Evolutionary conservation across 176 grass and related monocot species (phyloP).

Genomic region (Typha latifolia): DNA sequence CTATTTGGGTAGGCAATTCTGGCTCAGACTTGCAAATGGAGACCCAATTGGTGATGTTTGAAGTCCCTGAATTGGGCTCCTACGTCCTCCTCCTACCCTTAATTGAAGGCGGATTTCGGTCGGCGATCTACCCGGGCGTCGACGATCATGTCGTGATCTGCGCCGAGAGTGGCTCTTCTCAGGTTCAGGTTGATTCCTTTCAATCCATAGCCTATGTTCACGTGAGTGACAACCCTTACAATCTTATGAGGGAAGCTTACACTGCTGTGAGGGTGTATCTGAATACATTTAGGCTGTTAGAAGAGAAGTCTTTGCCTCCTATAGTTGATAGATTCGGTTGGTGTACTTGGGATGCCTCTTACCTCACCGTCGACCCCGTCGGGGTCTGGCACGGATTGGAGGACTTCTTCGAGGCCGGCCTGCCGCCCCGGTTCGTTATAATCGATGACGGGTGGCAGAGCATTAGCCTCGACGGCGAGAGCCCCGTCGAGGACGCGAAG

Average conservation of each 20-base stretch:
- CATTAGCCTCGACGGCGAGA: constrained; percentile 2
- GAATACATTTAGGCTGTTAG: constrained; percentile 14
- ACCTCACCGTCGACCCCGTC: constrained; percentile 16
- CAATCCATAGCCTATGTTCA: constrained; percentile 12
- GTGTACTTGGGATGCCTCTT: constrained; percentile 27
- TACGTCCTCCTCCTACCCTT: not conserved
- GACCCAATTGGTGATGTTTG: constrained; percentile 20
- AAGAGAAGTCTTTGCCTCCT: constrained; percentile 14
- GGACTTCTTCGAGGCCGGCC: constrained; percentile 10
- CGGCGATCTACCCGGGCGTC: not conserved
- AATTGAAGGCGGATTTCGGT: not conserved
- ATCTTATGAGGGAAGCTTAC: constrained; percentile 13
- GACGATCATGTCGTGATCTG: constrained; percentile 6
- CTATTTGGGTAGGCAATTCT: constrained; percentile 12
- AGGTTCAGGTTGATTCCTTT: not conserved
- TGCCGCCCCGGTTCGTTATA: constrained; percentile 10
- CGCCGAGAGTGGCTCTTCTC: constrained; percentile 6
- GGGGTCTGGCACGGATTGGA: constrained; percentile 20
- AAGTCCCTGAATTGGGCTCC: not conserved
- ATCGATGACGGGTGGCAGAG: constrained; percentile 25
- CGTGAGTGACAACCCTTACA: constrained; percentile 9
- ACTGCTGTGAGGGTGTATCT: constrained; percentile 1
- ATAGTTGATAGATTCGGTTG: constrained; percentile 20
- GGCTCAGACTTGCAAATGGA: constrained; percentile 17
- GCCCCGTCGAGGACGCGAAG: not conserved